Base-by-base conservation (phyloP, 148 eudicot species). In the Oxyria digyna region DNA sequence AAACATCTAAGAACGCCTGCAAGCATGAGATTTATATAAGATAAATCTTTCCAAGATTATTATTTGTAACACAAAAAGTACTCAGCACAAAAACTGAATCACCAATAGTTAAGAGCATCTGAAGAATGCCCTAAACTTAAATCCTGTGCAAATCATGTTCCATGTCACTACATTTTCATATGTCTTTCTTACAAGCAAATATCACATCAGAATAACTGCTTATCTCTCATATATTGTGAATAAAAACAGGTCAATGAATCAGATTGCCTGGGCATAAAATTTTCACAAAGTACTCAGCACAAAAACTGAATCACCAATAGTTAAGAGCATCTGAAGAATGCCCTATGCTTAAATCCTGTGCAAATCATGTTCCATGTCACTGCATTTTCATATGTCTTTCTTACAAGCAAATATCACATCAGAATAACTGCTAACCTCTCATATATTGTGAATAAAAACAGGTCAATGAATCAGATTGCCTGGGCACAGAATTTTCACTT, bases 1-100 rank as follows among this genome's bases (percentile, higher is more conserved):
- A 94, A 72, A 83, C 89, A 72, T 76, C 74, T 78, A 41, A 66
- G 15, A 94, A 81, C 27, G 84, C 89, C 99, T 94, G 75, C 70
- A 72, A 6, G 70, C 42, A 74, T 27, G 35, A 26, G 54, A 27
- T 35, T 35, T 18, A 69, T 75, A 17, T 26, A 72, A 66, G 23
- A 38, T 38, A 4, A 10, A 21, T 10, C 10, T 12, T 63, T 72
- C 29, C 59, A 52, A 9, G 59, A 43, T 8, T 54, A 29, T 45
- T 40, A 42, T 17, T 18, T 2, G 5, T 59, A 15, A 40, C 26
- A 42, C 15, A 54, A 18, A 24, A 49, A 49, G 13, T 17, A 54
- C 15, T 24, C 29, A 54, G 24, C 42, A 11, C 69, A 35, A 7
- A 40, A n/a, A n/a, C n/a, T n/a, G n/a, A n/a, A n/a, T n/a, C 38